Evolutionary conservation across 257 asterid genomes (phyloP).

Genomic region (Rubia yunnanensis): DNA sequence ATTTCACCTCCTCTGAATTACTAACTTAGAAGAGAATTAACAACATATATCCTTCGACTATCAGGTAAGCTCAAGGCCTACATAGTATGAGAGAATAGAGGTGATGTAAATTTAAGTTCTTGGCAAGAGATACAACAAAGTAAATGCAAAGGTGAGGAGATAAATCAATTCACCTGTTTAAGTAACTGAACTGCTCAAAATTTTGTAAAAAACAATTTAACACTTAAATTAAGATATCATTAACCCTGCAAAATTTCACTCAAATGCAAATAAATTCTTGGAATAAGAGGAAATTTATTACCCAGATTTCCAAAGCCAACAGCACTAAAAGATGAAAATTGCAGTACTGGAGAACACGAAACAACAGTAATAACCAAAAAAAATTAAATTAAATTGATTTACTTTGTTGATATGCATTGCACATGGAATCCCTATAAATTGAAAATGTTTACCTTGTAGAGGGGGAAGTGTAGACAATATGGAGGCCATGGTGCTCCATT

Average conservation of each 20-base stretch:
- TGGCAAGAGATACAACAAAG: too few relatives aligned
- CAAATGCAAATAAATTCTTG: neutral
- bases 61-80: too few relatives aligned
- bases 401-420: neutral
- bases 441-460: conserved; percentile 46
- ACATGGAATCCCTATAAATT: conserved; percentile 1
- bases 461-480: conserved; percentile 71
- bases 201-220: too few relatives aligned
- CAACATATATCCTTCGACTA: too few relatives aligned
- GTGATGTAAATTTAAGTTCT: neutral
- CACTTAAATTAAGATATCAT: too few relatives aligned
- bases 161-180: neutral
- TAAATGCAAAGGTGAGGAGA: neutral
- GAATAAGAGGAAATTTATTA: neutral
- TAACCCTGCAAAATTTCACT: neutral
- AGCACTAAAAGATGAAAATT: too few relatives aligned
- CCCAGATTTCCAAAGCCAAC: too few relatives aligned
- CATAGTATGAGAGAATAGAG: neutral
- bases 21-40: neutral
- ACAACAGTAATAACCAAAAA: neutral
- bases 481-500: conserved; percentile 77
- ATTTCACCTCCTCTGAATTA: neutral
- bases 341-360: neutral
- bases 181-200: neutral
- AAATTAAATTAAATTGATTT: neutral